These are phyloP conservation scores for Pisolithus tinctorius DNA, from an alignment of 768 basidiomycete genomes.

Conservation along the genomic window DNA sequence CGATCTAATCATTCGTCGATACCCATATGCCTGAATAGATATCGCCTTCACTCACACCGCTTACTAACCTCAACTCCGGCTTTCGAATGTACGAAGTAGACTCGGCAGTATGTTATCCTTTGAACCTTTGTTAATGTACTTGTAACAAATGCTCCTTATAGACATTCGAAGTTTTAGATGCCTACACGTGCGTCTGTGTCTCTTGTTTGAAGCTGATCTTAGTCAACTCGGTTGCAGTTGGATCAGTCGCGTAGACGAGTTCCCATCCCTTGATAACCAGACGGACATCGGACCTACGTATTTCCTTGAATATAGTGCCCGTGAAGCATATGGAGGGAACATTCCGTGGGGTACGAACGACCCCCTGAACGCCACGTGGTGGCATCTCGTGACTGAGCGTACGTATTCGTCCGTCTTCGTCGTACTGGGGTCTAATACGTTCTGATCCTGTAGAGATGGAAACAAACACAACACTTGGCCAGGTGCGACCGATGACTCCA, in stretches of 20 bases:
- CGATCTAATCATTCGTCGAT: not conserved
- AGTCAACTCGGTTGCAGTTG: slow-evolving; percentile 37
- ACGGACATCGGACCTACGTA: slow-evolving; percentile 51
- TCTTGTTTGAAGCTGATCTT: not conserved
- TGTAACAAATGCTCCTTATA: slow-evolving; percentile 17
- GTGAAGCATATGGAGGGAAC: slow-evolving; percentile 52
- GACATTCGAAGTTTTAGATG: slow-evolving; percentile 71
- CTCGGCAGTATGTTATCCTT: slow-evolving; percentile 20
- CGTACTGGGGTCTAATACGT: not conserved
- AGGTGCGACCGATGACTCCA: slow-evolving; percentile 9
- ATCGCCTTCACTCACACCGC: slow-evolving; percentile 57
- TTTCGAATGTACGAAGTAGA: slow-evolving; percentile 45
- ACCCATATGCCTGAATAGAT: slow-evolving; percentile 2
- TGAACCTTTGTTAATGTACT: not conserved
- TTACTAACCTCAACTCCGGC: slow-evolving; percentile 66
- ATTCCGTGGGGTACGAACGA: slow-evolving; percentile 52
- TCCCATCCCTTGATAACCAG: slow-evolving; percentile 49
- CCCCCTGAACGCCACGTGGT: slow-evolving; percentile 74
- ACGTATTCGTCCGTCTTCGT: slow-evolving; percentile 8
- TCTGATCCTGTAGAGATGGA: slow-evolving; percentile 15
- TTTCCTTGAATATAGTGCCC: slow-evolving; percentile 57
- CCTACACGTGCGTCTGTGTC: slow-evolving; percentile 51
- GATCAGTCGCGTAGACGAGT: slow-evolving; percentile 55
- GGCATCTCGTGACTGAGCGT: slow-evolving; percentile 73
- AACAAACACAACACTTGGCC: slow-evolving; percentile 12